Evolutionary conservation across 2,329 filamentous ascomycete genomes (phyloP).

Genomic region (Epichloe elymi): DNA sequence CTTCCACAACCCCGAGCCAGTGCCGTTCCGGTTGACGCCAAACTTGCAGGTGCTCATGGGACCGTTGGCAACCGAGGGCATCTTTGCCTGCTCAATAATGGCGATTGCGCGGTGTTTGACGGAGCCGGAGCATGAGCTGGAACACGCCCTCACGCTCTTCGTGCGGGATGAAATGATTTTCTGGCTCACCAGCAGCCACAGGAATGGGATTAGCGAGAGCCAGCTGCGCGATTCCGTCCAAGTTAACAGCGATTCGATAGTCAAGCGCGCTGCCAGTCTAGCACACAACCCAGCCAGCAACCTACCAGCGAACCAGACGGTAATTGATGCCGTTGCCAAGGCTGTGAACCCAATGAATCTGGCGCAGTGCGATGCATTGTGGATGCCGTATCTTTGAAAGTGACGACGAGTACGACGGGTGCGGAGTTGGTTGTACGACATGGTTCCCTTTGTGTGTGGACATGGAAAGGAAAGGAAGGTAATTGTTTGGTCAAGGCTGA

Average conservation of each 20-base stretch:
- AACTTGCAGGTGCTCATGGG: conserved; percentile 96
- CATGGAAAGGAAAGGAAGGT: neutral
- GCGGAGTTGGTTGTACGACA: too few relatives aligned
- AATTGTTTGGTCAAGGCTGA: neutral
- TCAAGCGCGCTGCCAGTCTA: conserved; percentile 77
- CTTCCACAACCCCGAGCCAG: conserved; percentile 90
- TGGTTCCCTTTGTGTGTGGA: too few relatives aligned
- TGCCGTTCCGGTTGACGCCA: conserved; percentile 92
- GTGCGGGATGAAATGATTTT: conserved; percentile 97
- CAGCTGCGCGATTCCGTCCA: conserved; percentile 70
- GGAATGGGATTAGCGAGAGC: conserved; percentile 40
- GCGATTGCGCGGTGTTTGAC: conserved; percentile 89
- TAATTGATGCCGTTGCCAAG: conserved; percentile 86
- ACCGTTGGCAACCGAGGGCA: conserved; percentile 86
- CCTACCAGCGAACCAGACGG: conserved; percentile 89
- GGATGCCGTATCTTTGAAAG: conserved; percentile 67
- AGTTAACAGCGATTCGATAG: conserved; percentile 78
- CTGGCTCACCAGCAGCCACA: conserved; percentile 78
- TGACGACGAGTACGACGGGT: too few relatives aligned
- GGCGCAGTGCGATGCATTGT: conserved; percentile 78
- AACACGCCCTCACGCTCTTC: conserved; percentile 86
- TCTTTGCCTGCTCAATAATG: conserved; percentile 93
- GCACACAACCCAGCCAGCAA: conserved; percentile 68
- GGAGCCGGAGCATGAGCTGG: conserved; percentile 79
- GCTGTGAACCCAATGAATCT: conserved; percentile 87